Evolutionary conservation across 331 rosid genomes (phyloP).

Genomic region (Acacia concinna): DNA sequence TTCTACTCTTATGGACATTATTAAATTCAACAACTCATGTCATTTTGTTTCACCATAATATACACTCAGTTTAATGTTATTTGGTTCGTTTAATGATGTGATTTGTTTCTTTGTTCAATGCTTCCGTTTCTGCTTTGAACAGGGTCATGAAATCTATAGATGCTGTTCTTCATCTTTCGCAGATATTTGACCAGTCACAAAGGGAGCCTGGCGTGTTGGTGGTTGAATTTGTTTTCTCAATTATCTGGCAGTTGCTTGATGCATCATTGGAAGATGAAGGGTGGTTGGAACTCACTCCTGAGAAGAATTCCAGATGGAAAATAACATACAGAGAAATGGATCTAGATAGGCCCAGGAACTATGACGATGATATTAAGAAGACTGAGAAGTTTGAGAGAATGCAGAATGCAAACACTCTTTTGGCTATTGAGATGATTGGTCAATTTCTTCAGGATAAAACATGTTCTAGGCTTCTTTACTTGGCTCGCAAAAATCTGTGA

Average conservation of each 20-base stretch:
- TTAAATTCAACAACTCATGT: background rate
- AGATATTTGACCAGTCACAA: slow-evolving; percentile 38
- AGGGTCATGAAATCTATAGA: slow-evolving; percentile 70
- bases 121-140: slow-evolving; percentile 23
- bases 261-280: slow-evolving; percentile 87
- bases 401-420: slow-evolving; percentile 52
- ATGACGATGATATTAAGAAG: slow-evolving; percentile 46
- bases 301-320: slow-evolving; percentile 49
- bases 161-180: slow-evolving; percentile 59
- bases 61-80: background rate
- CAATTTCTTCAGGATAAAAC: slow-evolving; percentile 63
- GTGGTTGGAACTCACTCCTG: slow-evolving; percentile 57
- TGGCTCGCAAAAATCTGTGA: slow-evolving; percentile 81
- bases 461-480: slow-evolving; percentile 64
- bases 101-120: background rate
- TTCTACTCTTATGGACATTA: background rate
- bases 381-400: slow-evolving; percentile 44
- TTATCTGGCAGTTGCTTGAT: slow-evolving; percentile 70
- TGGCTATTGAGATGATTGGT: slow-evolving; percentile 67
- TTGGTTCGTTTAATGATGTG: slow-evolving; percentile 18
- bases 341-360: slow-evolving; percentile 39
- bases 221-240: slow-evolving; percentile 69
- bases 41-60: background rate
- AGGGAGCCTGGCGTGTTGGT: slow-evolving; percentile 68
- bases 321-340: slow-evolving; percentile 46